A percentile compares a stretch with the other conserved stretches of the same genome.
Conservation (phyloP, 306 rosid genomes). For the Citrullus amarus region DNA sequence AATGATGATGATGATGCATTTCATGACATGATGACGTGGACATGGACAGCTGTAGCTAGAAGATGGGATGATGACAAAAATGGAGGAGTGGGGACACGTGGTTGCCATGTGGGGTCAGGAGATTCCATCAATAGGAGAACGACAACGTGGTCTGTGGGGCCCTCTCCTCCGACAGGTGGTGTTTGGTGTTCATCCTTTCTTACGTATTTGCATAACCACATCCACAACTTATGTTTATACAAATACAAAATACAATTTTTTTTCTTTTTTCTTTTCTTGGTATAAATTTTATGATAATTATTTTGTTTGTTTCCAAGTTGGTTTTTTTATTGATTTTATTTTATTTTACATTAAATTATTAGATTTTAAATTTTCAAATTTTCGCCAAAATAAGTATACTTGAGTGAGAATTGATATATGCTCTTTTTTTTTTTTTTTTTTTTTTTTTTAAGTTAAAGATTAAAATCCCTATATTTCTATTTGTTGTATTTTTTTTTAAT, state of each 20-base stretch:
- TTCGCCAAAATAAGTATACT: too few species aligned
- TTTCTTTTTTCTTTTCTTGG: background rate
- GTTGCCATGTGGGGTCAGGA: background rate
- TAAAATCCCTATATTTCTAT: too few species aligned
- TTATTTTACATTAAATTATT: too few species aligned
- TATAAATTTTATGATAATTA: too few species aligned
- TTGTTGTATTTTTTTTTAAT: too few species aligned
- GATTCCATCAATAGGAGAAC: background rate
- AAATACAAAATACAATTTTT: background rate
- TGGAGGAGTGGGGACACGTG: background rate
- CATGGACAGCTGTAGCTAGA: background rate
- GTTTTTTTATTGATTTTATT: too few species aligned
- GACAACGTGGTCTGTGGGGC: slow-evolving; percentile 6
- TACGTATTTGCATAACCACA: background rate
- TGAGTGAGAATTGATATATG: too few species aligned
- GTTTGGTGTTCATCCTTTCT: background rate
- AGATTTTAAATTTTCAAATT: too few species aligned
- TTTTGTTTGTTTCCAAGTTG: too few species aligned
- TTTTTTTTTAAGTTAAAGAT: too few species aligned
- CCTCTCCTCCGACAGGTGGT: background rate
- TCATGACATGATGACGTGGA: background rate
- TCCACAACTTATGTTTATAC: background rate
- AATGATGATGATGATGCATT: background rate
- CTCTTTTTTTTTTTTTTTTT: too few species aligned
- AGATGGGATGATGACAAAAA: slow-evolving; percentile 2